Conservation (phyloP, 1,284 basidiomycete genomes). For the Cryptococcus jaspeensis region DNA sequence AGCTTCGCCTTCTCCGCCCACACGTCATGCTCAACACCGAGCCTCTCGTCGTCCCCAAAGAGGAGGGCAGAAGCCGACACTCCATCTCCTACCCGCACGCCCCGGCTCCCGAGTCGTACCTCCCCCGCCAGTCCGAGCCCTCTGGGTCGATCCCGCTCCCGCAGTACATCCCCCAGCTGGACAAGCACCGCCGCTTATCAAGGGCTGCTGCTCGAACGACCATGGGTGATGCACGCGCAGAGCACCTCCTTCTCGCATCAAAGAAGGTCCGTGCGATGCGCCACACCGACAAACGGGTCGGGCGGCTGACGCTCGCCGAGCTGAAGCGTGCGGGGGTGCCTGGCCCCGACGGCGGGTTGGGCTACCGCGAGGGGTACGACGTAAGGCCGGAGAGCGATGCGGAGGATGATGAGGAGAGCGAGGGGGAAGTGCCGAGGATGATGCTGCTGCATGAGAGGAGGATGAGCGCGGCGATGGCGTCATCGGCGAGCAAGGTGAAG, state of each 20-base stretch:
- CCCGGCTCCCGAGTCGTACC: background rate
- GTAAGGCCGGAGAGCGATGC: slow-evolving; percentile 18
- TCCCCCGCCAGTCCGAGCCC: background rate
- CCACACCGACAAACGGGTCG: slow-evolving; percentile 24
- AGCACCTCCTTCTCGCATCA: slow-evolving; percentile 49
- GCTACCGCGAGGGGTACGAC: slow-evolving; percentile 47
- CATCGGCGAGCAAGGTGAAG: background rate
- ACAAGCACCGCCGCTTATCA: slow-evolving; percentile 1
- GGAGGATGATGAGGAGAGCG: slow-evolving; percentile 27
- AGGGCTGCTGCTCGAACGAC: slow-evolving; percentile 27
- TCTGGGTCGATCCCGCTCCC: background rate
- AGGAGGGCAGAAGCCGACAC: background rate
- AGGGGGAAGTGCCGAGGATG: slow-evolving; percentile 20
- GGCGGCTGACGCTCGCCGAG: slow-evolving; percentile 41
- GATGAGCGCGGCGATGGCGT: background rate
- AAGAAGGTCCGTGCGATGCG: slow-evolving; percentile 43
- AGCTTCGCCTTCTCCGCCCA: slow-evolving; percentile 45
- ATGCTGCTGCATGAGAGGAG: background rate
- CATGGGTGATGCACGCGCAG: slow-evolving; percentile 49
- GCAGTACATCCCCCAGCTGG: slow-evolving; percentile 2
- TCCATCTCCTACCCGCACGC: background rate
- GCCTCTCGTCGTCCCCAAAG: slow-evolving; percentile 5
- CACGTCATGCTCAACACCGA: slow-evolving; percentile 40
- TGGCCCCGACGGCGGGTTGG: slow-evolving; percentile 44
- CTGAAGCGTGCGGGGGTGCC: slow-evolving; percentile 39